Base-by-base conservation (phyloP, 2,329 filamentous ascomycete species). In the Pseudonectria buxi region DNA sequence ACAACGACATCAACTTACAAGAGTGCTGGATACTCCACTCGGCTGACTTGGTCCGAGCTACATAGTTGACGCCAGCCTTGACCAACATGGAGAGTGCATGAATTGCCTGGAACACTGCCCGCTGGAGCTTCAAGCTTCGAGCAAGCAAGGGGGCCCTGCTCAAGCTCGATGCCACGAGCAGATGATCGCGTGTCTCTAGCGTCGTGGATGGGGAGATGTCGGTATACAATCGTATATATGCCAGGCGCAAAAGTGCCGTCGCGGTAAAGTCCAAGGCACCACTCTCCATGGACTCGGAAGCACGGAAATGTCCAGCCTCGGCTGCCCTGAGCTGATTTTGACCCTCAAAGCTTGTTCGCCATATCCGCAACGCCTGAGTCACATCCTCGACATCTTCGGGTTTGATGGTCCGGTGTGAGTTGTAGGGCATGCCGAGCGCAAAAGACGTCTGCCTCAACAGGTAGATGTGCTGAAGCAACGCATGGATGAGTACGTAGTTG, bases 401-500 rank as follows among this genome's bases (percentile, higher is more conserved):
- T 30, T 70, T 69, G 41, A 78, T 51, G 0, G 67, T 70, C 18
- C 71, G 61, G 25, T 72, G 67, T 3, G 64, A 58, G 14, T 71
- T 71, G 36, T 71, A 75, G 1, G 67, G 64, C 3, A 68, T 64
- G 1, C 67, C 61, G 2, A 64, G 57, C 3, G 67, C 65, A 32
- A 78, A 69, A 0, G 71, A 74, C 0, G 75, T 77, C 49, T 82
- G 76, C 47, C 82, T 81, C 14, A 83, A 57, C 26, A 85, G 65
- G 53, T 81, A 86, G 12, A 86, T 79, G 42, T 85, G 80, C 48
- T 86, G 82, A 10, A 86, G 71, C 15, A 87, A 56, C 4, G 80
- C 81, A 49, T 86, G 81, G 3, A 86, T 81, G 24, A 87, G 64
- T 7, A 84, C 72, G 45, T 86, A 85, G 47, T 82, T 82, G 1